phyloP scores from a whole-genome alignment of 2,329 filamentous ascomycete species.

The Ascocoryne sarcoides region DNA sequence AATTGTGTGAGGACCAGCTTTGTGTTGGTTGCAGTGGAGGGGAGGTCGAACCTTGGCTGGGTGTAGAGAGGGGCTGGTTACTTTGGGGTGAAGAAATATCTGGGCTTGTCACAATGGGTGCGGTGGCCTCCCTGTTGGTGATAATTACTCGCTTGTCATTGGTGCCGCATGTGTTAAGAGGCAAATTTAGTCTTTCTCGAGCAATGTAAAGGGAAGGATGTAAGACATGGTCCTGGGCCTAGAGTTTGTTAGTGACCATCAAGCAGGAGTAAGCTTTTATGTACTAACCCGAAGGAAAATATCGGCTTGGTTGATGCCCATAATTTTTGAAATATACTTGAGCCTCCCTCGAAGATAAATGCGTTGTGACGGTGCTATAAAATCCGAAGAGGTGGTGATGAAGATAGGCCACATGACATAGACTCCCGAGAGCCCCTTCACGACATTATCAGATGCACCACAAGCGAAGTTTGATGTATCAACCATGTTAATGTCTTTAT shows the following conservation, averaged over 20 bases:
- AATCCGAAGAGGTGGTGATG: constrained; percentile 17
- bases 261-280: neutral
- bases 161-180: neutral
- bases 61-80: too few species aligned
- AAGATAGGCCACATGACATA: constrained; percentile 22
- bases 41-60: too few species aligned
- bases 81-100: too few species aligned
- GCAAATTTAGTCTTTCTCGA: neutral
- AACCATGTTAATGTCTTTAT: constrained; percentile 26
- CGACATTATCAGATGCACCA: constrained; percentile 31
- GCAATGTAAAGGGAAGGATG: neutral
- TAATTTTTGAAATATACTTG: constrained; percentile 15
- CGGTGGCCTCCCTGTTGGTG: neutral
- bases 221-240: neutral
- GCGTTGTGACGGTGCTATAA: constrained; percentile 14
- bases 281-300: constrained; percentile 13
- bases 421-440: constrained; percentile 16
- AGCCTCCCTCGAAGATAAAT: constrained; percentile 17
- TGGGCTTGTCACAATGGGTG: too few species aligned
- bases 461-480: constrained; percentile 41
- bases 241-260: neutral
- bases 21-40: too few species aligned
- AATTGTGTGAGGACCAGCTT: too few species aligned
- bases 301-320: constrained; percentile 20
- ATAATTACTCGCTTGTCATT: neutral